Base-by-base conservation (phyloP, 1,284 basidiomycete species). In the Austroboletus rostrupii region DNA sequence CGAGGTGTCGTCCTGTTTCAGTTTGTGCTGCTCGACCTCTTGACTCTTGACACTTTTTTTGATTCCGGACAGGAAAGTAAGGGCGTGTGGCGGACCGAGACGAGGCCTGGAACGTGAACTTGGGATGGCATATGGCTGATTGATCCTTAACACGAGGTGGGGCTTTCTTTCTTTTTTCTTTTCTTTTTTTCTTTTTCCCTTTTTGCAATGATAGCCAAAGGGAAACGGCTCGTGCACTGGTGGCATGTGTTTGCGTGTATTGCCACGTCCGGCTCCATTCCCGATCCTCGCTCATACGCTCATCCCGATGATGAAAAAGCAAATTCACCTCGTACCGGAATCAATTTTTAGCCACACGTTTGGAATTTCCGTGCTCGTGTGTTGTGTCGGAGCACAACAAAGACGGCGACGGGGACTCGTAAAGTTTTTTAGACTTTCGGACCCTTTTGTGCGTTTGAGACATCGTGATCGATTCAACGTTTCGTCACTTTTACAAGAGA, bases 281-380 rank as follows among this genome's bases (percentile, higher is more conserved):
- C 54, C 47, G 56, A 48, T 38, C 45, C 29, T 57, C 45, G 49
- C 19, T n/a, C 43, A 26, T 40, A 19, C 20, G 14, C 37, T 19
- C 19, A 17, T 10, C 21, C 40, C 35, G 39, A 51, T 47, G 56
- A 58, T 43, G 46, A 41, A 36, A 38, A 38, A 38, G 20, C 20
- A 36, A 36, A 10, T 36, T 38, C 37, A 38, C 37, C 37, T 38
- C 37, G 19, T 38, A 5, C 19, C 20, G 37, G 35, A 20, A 38
- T 21, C 32, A 38, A 41, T 23, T n/a, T 42, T 23, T 28, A 28
- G 43, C 28, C 52, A 58, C 53, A 32, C 36, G 58, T 61, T 61
- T 58, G 43, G 46, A 17, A 38, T 38, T 38, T 21, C 37, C 37
- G 23, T 38, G 23, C 37, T 38, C 12, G 37, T 38, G 19, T 13